Evolutionary conservation across 495 filamentous ascomycete species (phyloP).

Genomic region (Aspergillus nanangensis): DNA sequence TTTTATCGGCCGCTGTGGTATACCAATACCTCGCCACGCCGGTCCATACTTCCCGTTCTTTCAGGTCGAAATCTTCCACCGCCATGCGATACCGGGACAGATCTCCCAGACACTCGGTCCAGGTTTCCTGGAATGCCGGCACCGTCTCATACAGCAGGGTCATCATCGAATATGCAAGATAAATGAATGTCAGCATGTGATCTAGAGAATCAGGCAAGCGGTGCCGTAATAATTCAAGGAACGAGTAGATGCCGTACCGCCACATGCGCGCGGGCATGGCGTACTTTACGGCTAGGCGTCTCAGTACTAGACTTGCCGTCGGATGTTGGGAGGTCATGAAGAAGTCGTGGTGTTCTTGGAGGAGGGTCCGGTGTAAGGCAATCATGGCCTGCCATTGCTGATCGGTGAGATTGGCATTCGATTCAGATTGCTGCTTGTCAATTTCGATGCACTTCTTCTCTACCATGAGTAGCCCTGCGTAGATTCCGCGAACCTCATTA

Average conservation of each 20-base stretch:
- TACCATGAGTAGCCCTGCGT: constrained; percentile 71
- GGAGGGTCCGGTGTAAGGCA: constrained; percentile 63
- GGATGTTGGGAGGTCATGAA: constrained; percentile 76
- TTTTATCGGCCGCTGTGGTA: constrained; percentile 66
- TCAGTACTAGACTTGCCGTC: constrained; percentile 54
- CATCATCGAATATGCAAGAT: constrained; percentile 78
- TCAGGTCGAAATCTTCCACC: constrained; percentile 66
- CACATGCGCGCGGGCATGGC: constrained; percentile 83
- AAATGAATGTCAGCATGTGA: constrained; percentile 79
- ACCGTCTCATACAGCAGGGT: constrained; percentile 73
- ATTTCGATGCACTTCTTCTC: constrained; percentile 76
- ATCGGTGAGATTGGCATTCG: constrained; percentile 42
- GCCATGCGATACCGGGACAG: constrained; percentile 72
- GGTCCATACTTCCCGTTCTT: constrained; percentile 75
- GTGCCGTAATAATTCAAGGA: constrained; percentile 68
- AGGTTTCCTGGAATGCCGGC: constrained; percentile 71
- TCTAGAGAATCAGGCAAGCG: constrained; percentile 67
- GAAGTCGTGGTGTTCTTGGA: constrained; percentile 80
- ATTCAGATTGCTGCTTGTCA: constrained; percentile 53
- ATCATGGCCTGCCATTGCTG: constrained; percentile 72
- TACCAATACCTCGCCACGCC: constrained; percentile 79
- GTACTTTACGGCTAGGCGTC: constrained; percentile 60
- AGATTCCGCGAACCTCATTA: constrained; percentile 67
- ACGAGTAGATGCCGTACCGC: constrained; percentile 76
- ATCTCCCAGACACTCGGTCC: constrained; percentile 88